Conservation (phyloP, 2,329 filamentous ascomycete genomes). For the Aspergillus sp. region DNA sequence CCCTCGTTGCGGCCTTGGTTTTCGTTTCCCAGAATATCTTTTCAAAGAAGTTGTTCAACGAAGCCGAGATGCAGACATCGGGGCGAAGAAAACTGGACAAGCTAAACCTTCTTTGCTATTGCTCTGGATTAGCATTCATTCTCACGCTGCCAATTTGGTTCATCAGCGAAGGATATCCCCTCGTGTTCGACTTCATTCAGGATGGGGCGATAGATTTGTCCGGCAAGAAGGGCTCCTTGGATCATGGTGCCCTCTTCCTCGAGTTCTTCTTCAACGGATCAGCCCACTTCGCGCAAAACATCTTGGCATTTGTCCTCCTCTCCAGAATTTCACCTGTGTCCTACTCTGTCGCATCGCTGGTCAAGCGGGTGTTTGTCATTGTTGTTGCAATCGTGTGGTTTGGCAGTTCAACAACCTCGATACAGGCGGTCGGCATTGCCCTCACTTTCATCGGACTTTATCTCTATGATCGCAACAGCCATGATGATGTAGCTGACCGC, state of each 20-base stretch:
- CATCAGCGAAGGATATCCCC: slow-evolving; percentile 77
- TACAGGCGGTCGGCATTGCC: slow-evolving; percentile 81
- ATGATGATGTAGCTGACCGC: slow-evolving; percentile 83
- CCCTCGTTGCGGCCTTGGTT: slow-evolving; percentile 84
- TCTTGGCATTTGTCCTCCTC: slow-evolving; percentile 87
- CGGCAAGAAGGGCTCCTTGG: slow-evolving; percentile 71
- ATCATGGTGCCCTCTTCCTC: slow-evolving; percentile 61
- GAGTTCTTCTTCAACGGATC: slow-evolving; percentile 97
- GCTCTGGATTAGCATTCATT: slow-evolving; percentile 87
- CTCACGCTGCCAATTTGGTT: slow-evolving; percentile 91
- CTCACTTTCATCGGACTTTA: slow-evolving; percentile 92
- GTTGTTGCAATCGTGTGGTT: slow-evolving; percentile 96
- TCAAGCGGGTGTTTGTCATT: slow-evolving; percentile 97
- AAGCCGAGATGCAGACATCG: slow-evolving; percentile 67
- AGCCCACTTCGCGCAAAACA: slow-evolving; percentile 95
- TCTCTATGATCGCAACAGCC: slow-evolving; percentile 88
- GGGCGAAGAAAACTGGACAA: slow-evolving; percentile 83
- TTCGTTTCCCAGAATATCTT: slow-evolving; percentile 99
- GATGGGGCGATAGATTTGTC: slow-evolving; percentile 78
- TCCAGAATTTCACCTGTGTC: slow-evolving; percentile 95
- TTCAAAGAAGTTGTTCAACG: slow-evolving; percentile 96
- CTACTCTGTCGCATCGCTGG: slow-evolving; percentile 91
- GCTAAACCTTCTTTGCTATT: slow-evolving; percentile 93
- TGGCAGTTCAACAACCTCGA: slow-evolving; percentile 76
- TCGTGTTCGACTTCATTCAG: slow-evolving; percentile 74